Evolutionary conservation across 805 yeast species (phyloP).

Genomic region (Danielia oregonensis): DNA sequence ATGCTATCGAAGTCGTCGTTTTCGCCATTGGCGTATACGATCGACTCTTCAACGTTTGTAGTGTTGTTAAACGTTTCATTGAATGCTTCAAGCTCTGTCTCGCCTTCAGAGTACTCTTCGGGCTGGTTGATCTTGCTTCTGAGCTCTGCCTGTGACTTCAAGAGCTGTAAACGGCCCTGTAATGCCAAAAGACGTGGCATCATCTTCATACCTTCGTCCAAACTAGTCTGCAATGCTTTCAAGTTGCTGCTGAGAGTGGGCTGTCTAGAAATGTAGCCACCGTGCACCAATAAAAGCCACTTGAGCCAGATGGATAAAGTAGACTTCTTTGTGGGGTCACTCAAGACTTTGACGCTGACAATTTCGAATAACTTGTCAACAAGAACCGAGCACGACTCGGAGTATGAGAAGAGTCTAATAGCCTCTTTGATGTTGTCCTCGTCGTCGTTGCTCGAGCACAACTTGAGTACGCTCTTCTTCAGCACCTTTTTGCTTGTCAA

Average conservation of each 20-base stretch:
- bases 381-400: conserved; percentile 25
- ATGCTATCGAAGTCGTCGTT: conserved; percentile 24
- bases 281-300: conserved; percentile 71
- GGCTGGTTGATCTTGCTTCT: conserved; percentile 34
- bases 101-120: conserved; percentile 13
- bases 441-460: conserved; percentile 29
- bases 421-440: conserved; percentile 28
- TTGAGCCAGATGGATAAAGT: conserved; percentile 64
- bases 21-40: conserved; percentile 40
- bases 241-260: conserved; percentile 52
- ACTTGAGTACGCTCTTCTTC: conserved; percentile 14
- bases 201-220: conserved; percentile 52
- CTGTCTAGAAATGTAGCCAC: conserved; percentile 55
- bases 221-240: conserved; percentile 53
- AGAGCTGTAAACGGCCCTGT: conserved; percentile 80
- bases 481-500: conserved; percentile 11
- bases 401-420: conserved; percentile 32
- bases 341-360: conserved; percentile 25
- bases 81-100: conserved; percentile 15
- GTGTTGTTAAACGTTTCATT: conserved; percentile 20
- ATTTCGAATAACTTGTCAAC: conserved; percentile 24
- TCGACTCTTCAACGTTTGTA: conserved; percentile 24
- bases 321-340: conserved; percentile 24
- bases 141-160: conserved; percentile 70
- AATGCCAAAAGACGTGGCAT: conserved; percentile 70